Evolutionary conservation across 176 grass and related monocot species (phyloP).

Genomic region (Avena eriantha): DNA sequence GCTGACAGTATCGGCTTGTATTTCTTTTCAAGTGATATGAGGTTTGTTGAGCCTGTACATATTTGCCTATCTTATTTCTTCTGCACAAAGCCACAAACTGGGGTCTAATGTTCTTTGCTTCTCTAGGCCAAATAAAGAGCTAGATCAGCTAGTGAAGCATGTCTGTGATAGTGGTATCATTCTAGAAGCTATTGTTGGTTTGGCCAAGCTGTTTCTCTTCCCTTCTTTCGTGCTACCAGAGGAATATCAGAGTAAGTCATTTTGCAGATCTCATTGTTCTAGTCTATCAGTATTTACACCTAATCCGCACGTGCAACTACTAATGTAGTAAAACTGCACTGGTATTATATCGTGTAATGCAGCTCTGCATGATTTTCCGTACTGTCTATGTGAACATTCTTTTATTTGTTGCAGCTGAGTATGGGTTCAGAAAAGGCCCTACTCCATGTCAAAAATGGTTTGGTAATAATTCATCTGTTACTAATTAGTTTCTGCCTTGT

Average conservation of each 20-base stretch:
- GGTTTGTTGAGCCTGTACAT: constrained; percentile 45
- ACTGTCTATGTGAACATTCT: neutral
- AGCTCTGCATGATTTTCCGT: constrained; percentile 9
- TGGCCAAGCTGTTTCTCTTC: constrained; percentile 52
- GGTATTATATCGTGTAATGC: neutral
- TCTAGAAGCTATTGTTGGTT: constrained; percentile 56
- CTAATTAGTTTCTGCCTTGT: constrained; percentile 28
- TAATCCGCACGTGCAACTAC: neutral
- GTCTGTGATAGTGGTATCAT: constrained; percentile 45
- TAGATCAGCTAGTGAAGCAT: constrained; percentile 52
- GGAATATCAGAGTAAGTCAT: constrained; percentile 54
- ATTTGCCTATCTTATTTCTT: constrained; percentile 31
- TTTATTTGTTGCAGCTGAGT: neutral
- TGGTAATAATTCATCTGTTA: neutral
- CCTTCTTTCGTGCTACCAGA: constrained; percentile 57
- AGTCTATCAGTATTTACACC: constrained; percentile 8
- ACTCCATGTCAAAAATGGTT: neutral
- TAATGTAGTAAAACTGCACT: constrained; percentile 28
- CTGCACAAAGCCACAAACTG: constrained; percentile 32
- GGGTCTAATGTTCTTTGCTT: constrained; percentile 34
- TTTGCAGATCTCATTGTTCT: constrained; percentile 21
- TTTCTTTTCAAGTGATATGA: constrained; percentile 67
- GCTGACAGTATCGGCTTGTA: constrained; percentile 66
- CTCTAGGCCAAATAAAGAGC: constrained; percentile 58
- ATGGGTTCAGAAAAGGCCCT: neutral